Evolutionary conservation across 345 rosid genomes (phyloP).

Genomic region (Acer campestre): DNA sequence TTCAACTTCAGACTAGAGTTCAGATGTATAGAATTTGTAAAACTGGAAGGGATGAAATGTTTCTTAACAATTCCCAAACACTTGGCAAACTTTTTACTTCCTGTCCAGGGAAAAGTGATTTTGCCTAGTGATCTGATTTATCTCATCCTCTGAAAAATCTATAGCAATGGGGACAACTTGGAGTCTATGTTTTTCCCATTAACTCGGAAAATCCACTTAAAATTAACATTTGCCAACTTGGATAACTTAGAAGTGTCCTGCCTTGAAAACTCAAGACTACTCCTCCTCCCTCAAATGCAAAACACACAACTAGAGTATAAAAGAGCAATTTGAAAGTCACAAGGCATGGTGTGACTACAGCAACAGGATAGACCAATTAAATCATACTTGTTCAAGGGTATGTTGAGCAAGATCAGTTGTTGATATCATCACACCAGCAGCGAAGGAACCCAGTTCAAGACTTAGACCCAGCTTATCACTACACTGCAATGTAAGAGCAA

Average conservation of each 20-base stretch:
- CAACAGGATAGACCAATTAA: constrained; percentile 17
- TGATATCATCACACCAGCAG: constrained; percentile 99
- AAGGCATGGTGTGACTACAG: constrained; percentile 5
- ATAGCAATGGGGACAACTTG: not conserved
- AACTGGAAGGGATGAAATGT: not conserved
- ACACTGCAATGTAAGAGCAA: constrained; percentile 63
- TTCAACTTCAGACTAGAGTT: not conserved
- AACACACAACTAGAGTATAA: constrained; percentile 5
- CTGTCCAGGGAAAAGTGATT: not conserved
- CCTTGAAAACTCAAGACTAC: not conserved
- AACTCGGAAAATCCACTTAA: constrained; percentile 7
- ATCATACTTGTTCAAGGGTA: constrained; percentile 87
- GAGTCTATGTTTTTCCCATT: too few species aligned
- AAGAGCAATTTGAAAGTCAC: constrained; percentile 20
- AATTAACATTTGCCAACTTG: not conserved
- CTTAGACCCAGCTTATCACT: constrained; percentile 97
- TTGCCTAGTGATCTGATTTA: not conserved
- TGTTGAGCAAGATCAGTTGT: constrained; percentile 95
- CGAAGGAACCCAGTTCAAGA: constrained; percentile 97
- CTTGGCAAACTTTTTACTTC: not conserved
- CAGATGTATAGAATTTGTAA: constrained; percentile 1
- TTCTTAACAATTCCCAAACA: not conserved
- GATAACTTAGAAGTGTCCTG: constrained; percentile 3
- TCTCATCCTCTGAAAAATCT: not conserved
- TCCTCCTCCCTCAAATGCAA: constrained; percentile 9